Evolutionary conservation across 139 green algal species (phyloP).

Genomic region (Asterochloris sp.): DNA sequence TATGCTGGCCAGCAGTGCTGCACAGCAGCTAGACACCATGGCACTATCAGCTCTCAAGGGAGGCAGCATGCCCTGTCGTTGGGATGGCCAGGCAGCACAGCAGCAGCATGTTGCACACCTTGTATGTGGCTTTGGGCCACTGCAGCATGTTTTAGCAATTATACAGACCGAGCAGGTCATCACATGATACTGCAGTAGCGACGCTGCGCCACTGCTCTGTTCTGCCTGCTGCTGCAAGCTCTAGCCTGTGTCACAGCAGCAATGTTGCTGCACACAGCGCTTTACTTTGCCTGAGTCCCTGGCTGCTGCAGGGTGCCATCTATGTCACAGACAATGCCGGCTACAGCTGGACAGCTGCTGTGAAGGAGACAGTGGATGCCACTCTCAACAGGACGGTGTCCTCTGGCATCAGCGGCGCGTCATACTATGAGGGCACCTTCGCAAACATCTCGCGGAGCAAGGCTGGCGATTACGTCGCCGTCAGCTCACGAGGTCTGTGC

Average conservation of each 20-base stretch:
- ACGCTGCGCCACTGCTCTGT: too few species aligned
- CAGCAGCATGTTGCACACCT: too few species aligned
- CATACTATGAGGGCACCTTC: conserved; percentile 98
- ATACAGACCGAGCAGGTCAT: too few species aligned
- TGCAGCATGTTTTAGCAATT: too few species aligned
- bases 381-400: conserved; percentile 96
- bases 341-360: conserved; percentile 94
- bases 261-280: neutral
- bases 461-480: conserved; percentile 89
- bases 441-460: conserved; percentile 78
- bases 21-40: too few species aligned
- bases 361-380: conserved; percentile 98
- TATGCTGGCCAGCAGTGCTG: too few species aligned
- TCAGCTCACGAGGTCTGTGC: conserved; percentile 68
- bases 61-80: too few species aligned
- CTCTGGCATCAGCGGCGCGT: conserved; percentile 93
- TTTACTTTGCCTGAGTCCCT: neutral
- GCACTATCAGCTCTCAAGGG: too few species aligned
- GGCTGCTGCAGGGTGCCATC: conserved; percentile 82
- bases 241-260: neutral
- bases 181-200: too few species aligned
- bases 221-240: too few species aligned
- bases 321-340: conserved; percentile 95
- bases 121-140: too few species aligned
- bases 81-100: too few species aligned